These are phyloP conservation scores for Penicillium sp. DNA, from an alignment of 2,329 filamentous ascomycete genomes.

Conservation along the genomic window DNA sequence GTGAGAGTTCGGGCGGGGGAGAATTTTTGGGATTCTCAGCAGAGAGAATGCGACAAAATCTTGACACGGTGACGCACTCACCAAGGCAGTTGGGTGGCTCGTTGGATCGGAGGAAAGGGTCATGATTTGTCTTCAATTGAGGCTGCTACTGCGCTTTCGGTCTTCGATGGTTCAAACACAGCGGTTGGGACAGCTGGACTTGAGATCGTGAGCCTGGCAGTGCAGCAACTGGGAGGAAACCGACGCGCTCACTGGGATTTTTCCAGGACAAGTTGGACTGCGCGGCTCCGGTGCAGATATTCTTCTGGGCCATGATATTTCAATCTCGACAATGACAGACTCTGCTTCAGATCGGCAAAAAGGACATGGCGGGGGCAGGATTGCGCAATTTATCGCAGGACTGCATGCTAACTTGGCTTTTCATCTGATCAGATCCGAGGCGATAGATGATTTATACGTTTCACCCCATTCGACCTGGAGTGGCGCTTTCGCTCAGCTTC, in stretches of 20 bases:
- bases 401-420: constrained; percentile 11
- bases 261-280: too few relatives aligned
- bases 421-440: constrained; percentile 10
- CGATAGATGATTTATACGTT: constrained; percentile 24
- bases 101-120: background rate
- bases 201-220: too few relatives aligned
- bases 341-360: background rate
- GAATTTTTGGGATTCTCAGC: constrained; percentile 2
- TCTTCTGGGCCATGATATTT: too few relatives aligned
- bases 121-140: too few relatives aligned
- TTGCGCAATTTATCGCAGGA: background rate
- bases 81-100: background rate
- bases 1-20: constrained; percentile 5
- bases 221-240: too few relatives aligned
- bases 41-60: constrained; percentile 14
- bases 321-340: too few relatives aligned
- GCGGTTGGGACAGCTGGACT: too few relatives aligned
- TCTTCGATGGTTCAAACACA: too few relatives aligned
- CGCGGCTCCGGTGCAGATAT: too few relatives aligned
- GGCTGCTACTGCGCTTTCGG: too few relatives aligned
- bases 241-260: too few relatives aligned
- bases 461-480: constrained; percentile 18
- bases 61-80: constrained; percentile 2
- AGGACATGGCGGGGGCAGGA: background rate
- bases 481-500: constrained; percentile 18